Conservation (phyloP, 1,284 basidiomycete genomes). For the Phenoliferia sp. region DNA sequence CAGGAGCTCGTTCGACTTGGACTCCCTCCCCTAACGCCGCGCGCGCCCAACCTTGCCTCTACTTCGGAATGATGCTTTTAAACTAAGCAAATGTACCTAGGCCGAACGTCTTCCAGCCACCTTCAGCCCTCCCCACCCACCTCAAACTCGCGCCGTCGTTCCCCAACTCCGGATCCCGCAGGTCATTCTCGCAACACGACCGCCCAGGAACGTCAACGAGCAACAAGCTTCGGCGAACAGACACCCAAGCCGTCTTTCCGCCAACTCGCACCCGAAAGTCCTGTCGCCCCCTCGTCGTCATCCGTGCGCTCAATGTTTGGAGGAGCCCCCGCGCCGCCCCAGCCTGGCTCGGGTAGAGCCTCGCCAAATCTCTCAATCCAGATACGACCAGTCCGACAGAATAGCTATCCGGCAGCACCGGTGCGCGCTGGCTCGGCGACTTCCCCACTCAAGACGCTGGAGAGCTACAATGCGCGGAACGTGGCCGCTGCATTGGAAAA, state of each 20-base stretch:
- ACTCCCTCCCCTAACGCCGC: too few relatives aligned
- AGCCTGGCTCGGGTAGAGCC: constrained; percentile 2
- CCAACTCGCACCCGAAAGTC: background rate
- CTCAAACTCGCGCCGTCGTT: background rate
- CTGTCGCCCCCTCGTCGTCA: too few relatives aligned
- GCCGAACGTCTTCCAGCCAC: background rate
- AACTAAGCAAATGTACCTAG: too few relatives aligned
- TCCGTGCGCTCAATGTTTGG: too few relatives aligned
- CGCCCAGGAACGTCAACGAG: background rate
- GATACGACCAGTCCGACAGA: background rate
- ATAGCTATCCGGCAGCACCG: background rate
- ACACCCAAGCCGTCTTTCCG: background rate
- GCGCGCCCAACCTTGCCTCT: too few relatives aligned
- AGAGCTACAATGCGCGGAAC: constrained; percentile 22
- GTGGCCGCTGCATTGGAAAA: constrained; percentile 26
- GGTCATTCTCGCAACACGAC: background rate
- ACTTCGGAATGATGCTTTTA: too few relatives aligned
- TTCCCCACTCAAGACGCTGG: constrained; percentile 4
- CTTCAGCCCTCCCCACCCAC: background rate
- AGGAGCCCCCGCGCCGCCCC: too few relatives aligned
- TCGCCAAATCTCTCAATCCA: background rate
- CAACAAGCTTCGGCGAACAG: background rate
- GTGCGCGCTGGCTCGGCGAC: background rate
- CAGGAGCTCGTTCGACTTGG: too few relatives aligned
- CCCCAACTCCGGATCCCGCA: background rate